Evolutionary conservation across 2,329 filamentous ascomycete genomes (phyloP).

Genomic region (Aspergillus hiratsukae): DNA sequence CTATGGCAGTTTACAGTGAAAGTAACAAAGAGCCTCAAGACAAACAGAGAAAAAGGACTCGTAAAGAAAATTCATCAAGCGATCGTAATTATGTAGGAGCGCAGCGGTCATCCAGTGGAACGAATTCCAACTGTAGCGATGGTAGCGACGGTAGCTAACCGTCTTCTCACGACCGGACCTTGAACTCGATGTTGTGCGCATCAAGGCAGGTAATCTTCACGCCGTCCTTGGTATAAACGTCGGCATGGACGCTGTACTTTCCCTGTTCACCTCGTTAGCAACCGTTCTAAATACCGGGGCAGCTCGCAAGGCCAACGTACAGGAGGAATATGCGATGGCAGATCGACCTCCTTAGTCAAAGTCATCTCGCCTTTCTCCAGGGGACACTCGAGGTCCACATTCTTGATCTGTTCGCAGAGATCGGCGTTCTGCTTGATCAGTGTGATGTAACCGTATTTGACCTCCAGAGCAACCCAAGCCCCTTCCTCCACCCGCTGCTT

Average conservation of each 20-base stretch:
- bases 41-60: not conserved
- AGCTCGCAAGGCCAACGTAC: slow-evolving; percentile 51
- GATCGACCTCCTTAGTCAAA: slow-evolving; percentile 74
- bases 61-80: not conserved
- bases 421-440: slow-evolving; percentile 77
- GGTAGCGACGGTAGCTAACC: not conserved
- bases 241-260: slow-evolving; percentile 81
- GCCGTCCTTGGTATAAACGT: slow-evolving; percentile 71
- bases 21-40: not conserved
- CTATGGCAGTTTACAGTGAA: not conserved
- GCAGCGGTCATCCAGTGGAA: not conserved
- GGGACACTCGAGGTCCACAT: slow-evolving; percentile 86
- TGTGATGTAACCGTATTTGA: slow-evolving; percentile 92
- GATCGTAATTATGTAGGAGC: not conserved
- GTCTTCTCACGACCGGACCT: slow-evolving; percentile 6
- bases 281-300: not conserved
- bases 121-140: not conserved
- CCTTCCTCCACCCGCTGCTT: slow-evolving; percentile 68
- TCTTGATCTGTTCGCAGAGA: slow-evolving; percentile 81
- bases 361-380: slow-evolving; percentile 71
- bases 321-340: slow-evolving; percentile 82
- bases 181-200: slow-evolving; percentile 47
- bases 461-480: slow-evolving; percentile 74
- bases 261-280: slow-evolving; percentile 52
- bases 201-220: slow-evolving; percentile 81